phyloP scores from a whole-genome alignment of 2,329 filamentous ascomycete species.

The Hypoxylon sp. region DNA sequence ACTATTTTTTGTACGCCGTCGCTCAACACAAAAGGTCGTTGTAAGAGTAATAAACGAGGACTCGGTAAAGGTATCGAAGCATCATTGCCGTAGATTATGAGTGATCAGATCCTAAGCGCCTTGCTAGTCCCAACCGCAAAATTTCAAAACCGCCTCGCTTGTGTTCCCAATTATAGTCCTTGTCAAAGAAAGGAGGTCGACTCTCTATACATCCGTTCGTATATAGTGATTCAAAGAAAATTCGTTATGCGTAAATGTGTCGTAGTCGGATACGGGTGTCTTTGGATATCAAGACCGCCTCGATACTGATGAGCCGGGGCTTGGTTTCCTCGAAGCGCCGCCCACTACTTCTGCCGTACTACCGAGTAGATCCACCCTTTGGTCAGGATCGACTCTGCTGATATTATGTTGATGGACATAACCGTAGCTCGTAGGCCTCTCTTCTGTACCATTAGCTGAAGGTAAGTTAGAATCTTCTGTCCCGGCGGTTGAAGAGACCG shows the following conservation, averaged over 20 bases:
- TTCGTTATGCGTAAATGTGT: constrained; percentile 47
- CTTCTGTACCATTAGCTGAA: constrained; percentile 57
- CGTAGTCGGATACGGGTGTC: constrained; percentile 13
- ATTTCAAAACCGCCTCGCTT: constrained; percentile 40
- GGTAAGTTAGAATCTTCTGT: constrained; percentile 62
- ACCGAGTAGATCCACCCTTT: constrained; percentile 64
- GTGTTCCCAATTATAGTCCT: constrained; percentile 38
- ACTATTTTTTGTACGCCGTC: constrained; percentile 45
- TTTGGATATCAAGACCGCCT: constrained; percentile 36
- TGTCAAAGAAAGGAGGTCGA: constrained; percentile 18
- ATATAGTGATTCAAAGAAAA: constrained; percentile 43
- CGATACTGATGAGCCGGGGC: constrained; percentile 47
- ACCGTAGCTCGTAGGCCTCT: constrained; percentile 69
- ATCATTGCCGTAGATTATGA: constrained; percentile 35
- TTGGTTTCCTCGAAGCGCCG: constrained; percentile 57
- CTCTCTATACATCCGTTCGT: constrained; percentile 41
- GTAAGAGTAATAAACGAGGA: constrained; percentile 40
- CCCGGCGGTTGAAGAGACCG: constrained; percentile 65
- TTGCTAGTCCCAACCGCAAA: constrained; percentile 44
- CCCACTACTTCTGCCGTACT: constrained; percentile 71
- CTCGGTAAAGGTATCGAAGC: constrained; percentile 27
- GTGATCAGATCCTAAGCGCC: constrained; percentile 44
- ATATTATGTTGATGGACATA: constrained; percentile 72
- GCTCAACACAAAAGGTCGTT: constrained; percentile 37
- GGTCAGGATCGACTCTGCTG: constrained; percentile 66